A percentile compares a stretch with the other conserved stretches of the same genome.
Conservation (phyloP, 306 rosid genomes). For the Castanea sativa region DNA sequence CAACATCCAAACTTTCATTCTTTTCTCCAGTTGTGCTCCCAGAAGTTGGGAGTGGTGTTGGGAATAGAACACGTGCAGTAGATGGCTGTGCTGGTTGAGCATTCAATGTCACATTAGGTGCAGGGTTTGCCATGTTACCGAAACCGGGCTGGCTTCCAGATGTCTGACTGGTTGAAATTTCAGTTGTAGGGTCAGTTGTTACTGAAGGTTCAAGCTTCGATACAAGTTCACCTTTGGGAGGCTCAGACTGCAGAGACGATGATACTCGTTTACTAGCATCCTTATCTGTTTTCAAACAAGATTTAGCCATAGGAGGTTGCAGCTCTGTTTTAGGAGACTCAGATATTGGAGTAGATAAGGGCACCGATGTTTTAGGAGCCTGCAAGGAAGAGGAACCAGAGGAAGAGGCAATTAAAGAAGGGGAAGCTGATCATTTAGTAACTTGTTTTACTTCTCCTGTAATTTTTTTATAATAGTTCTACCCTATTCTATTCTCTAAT, state of each 20-base stretch:
- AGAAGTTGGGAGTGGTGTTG: slow-evolving; percentile 38
- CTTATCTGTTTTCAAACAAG: slow-evolving; percentile 30
- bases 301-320: slow-evolving; percentile 15
- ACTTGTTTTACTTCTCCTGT: no score
- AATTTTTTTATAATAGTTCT: no score
- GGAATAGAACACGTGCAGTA: slow-evolving; percentile 38
- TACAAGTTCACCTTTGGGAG: slow-evolving; percentile 32
- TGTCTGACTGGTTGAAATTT: slow-evolving; percentile 21
- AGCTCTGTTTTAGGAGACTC: slow-evolving; percentile 41
- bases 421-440: slow-evolving; percentile 15
- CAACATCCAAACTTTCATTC: slow-evolving; percentile 43
- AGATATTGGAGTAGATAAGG: slow-evolving; percentile 24
- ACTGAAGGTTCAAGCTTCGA: slow-evolving; percentile 35
- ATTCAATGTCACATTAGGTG: slow-evolving; percentile 20
- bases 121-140: slow-evolving; percentile 23
- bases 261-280: slow-evolving; percentile 34
- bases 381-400: slow-evolving; percentile 20
- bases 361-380: slow-evolving; percentile 26
- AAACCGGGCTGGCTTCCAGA: slow-evolving; percentile 24
- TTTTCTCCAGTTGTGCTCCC: slow-evolving; percentile 35
- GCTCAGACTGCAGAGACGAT: slow-evolving; percentile 25
- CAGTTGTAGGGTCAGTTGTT: slow-evolving; percentile 20
- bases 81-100: slow-evolving; percentile 44
- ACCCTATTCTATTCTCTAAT: no score
- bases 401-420: slow-evolving; percentile 23